These are phyloP conservation scores for Xylariaceae sp. DNA, from an alignment of 2,329 filamentous ascomycete genomes.

Conservation along the genomic window DNA sequence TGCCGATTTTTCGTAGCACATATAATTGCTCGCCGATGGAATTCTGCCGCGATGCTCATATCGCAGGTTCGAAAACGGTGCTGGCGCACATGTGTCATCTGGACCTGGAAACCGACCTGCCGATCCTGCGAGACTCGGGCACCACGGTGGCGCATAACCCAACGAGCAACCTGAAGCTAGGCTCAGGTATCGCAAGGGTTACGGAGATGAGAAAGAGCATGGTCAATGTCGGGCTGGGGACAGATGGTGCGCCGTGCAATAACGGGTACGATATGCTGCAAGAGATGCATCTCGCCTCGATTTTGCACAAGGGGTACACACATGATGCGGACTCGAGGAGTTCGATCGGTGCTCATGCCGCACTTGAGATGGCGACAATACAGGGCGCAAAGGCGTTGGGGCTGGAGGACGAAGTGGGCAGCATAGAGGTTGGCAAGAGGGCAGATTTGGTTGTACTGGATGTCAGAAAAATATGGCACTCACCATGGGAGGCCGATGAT, in stretches of 20 bases:
- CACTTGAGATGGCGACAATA: slow-evolving; percentile 48
- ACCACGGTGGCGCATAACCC: slow-evolving; percentile 47
- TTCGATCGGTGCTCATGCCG: slow-evolving; percentile 38
- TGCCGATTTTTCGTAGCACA: slow-evolving; percentile 30
- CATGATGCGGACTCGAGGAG: slow-evolving; percentile 32
- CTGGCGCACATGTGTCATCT: slow-evolving; percentile 50
- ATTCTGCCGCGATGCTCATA: slow-evolving; percentile 33
- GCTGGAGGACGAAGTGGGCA: slow-evolving; percentile 33
- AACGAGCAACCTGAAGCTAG: slow-evolving; percentile 48
- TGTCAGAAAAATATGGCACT: slow-evolving; percentile 5
- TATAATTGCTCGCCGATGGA: slow-evolving; percentile 40
- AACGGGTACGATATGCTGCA: slow-evolving; percentile 48
- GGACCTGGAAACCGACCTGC: slow-evolving; percentile 36
- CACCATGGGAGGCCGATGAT: slow-evolving; percentile 6
- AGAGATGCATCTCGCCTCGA: slow-evolving; percentile 47
- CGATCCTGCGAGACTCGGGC: slow-evolving; percentile 31
- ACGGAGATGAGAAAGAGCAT: slow-evolving; percentile 37
- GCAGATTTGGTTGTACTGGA: slow-evolving; percentile 33
- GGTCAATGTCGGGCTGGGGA: slow-evolving; percentile 45
- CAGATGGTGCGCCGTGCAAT: slow-evolving; percentile 49
- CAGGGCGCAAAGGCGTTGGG: slow-evolving; percentile 45
- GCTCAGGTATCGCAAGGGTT: slow-evolving; percentile 43
- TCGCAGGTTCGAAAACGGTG: slow-evolving; percentile 37
- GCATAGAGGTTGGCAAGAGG: slow-evolving; percentile 35
- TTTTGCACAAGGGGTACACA: slow-evolving; percentile 41